phyloP scores from a whole-genome alignment of 768 basidiomycete species.

The Kwoniella pini region DNA sequence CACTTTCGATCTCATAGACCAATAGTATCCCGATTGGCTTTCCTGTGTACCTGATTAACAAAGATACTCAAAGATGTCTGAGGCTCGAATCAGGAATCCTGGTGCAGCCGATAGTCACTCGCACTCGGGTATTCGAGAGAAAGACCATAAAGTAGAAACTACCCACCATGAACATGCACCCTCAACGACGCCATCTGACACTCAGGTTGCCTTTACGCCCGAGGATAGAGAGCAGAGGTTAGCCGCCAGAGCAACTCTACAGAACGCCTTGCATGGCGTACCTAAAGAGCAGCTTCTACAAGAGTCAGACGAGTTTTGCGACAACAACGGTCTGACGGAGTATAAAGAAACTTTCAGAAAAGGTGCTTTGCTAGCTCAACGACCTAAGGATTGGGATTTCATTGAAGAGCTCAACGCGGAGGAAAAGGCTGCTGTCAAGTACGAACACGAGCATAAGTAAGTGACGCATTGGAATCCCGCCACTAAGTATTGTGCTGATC shows the following conservation, averaged over 20 bases:
- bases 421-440: slow-evolving; percentile 12
- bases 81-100: background rate
- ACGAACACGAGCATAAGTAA: slow-evolving; percentile 33
- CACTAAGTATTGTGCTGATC: background rate
- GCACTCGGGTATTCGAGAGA: background rate
- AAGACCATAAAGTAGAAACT: background rate
- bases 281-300: slow-evolving; percentile 17
- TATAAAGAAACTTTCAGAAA: slow-evolving; percentile 15
- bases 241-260: slow-evolving; percentile 7
- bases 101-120: background rate
- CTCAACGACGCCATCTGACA: background rate
- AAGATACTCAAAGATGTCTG: background rate
- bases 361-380: slow-evolving; percentile 36
- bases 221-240: slow-evolving; percentile 10
- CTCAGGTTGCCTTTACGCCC: slow-evolving; percentile 1
- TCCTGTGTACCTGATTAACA: too few relatives aligned
- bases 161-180: slow-evolving; percentile 7
- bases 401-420: slow-evolving; percentile 32
- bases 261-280: slow-evolving; percentile 20
- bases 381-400: slow-evolving; percentile 25
- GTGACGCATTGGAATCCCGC: slow-evolving; percentile 30
- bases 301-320: slow-evolving; percentile 22
- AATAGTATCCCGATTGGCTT: too few relatives aligned
- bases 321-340: slow-evolving; percentile 23
- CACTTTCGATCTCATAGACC: too few relatives aligned